A percentile compares a stretch with the other conserved stretches of the same genome.
These are phyloP conservation scores for Trifolium pratense DNA, from an alignment of 306 rosid genomes.

Conservation along the genomic window DNA sequence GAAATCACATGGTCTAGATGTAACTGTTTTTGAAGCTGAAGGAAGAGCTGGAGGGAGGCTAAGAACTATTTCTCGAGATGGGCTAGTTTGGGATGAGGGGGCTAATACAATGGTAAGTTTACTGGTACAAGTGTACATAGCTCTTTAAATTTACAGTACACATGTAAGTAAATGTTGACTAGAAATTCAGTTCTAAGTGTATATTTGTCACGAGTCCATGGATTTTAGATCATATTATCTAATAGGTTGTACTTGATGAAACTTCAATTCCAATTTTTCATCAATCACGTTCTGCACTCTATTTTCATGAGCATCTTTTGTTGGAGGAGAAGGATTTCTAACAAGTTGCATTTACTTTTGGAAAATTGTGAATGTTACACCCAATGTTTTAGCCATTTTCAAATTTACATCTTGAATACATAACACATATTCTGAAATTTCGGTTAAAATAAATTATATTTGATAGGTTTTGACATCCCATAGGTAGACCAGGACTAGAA, in stretches of 20 bases:
- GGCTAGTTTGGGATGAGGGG: conserved; percentile 91
- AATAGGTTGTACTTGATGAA: neutral
- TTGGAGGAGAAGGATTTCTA: conserved; percentile 23
- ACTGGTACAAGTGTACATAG: conserved; percentile 8
- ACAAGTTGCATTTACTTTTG: conserved; percentile 30
- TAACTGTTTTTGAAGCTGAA: conserved; percentile 80
- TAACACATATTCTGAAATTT: neutral
- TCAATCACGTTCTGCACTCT: conserved; percentile 9
- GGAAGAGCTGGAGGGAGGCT: conserved; percentile 90
- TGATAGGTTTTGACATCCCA: neutral
- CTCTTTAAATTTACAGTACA: conserved; percentile 13
- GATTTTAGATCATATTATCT: conserved; percentile 10
- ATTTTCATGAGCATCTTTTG: conserved; percentile 10
- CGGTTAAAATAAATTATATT: conserved; percentile 16
- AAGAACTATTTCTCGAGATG: conserved; percentile 74
- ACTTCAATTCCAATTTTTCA: conserved; percentile 12
- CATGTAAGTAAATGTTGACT: conserved; percentile 5
- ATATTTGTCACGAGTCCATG: neutral
- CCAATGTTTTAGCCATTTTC: conserved; percentile 7
- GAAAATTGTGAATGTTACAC: conserved; percentile 4
- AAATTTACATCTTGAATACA: neutral
- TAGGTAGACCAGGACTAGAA: neutral
- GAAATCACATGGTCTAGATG: conserved; percentile 79
- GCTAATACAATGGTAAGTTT: conserved; percentile 89
- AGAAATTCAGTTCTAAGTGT: conserved; percentile 4